Conservation (phyloP, 352 stramenopile genomes). For the Globisporangium radiosum region DNA sequence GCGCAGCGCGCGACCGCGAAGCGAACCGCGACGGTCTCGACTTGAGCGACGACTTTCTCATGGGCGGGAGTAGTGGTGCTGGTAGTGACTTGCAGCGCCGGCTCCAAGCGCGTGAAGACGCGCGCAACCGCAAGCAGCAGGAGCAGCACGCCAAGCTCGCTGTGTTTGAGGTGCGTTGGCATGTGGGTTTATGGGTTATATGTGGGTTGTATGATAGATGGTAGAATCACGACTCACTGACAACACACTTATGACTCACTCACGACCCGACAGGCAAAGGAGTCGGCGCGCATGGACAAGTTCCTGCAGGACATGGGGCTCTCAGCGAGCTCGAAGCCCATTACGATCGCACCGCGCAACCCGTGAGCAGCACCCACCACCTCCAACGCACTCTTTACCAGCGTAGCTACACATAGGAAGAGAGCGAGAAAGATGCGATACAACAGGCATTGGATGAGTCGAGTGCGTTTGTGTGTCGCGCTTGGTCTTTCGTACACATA, state of each 20-base stretch:
- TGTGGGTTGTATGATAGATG: too few relatives aligned
- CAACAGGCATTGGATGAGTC: too few relatives aligned
- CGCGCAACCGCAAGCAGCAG: conserved; percentile 30
- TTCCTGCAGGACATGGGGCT: conserved; percentile 71
- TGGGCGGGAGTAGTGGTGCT: conserved; percentile 23
- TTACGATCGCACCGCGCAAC: conserved; percentile 49
- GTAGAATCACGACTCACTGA: background rate
- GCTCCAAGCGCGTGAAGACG: conserved; percentile 28
- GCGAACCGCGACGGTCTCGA: conserved; percentile 56
- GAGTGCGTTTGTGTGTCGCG: too few relatives aligned
- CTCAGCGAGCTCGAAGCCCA: conserved; percentile 24
- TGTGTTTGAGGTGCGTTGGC: conserved; percentile 23
- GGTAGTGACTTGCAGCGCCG: conserved; percentile 30
- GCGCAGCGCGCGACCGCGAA: conserved; percentile 53
- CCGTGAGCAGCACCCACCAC: too few relatives aligned
- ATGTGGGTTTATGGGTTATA: background rate
- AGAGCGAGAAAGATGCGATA: too few relatives aligned
- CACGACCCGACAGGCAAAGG: conserved; percentile 68
- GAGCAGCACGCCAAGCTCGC: conserved; percentile 33
- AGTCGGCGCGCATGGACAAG: conserved; percentile 70
- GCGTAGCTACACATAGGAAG: too few relatives aligned
- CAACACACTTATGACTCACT: too few relatives aligned
- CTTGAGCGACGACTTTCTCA: conserved; percentile 62
- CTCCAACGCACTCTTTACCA: too few relatives aligned
- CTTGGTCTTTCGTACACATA: too few relatives aligned